Evolutionary conservation across 148 eudicot genomes (phyloP).

Genomic region (Hydrangea macrophylla): DNA sequence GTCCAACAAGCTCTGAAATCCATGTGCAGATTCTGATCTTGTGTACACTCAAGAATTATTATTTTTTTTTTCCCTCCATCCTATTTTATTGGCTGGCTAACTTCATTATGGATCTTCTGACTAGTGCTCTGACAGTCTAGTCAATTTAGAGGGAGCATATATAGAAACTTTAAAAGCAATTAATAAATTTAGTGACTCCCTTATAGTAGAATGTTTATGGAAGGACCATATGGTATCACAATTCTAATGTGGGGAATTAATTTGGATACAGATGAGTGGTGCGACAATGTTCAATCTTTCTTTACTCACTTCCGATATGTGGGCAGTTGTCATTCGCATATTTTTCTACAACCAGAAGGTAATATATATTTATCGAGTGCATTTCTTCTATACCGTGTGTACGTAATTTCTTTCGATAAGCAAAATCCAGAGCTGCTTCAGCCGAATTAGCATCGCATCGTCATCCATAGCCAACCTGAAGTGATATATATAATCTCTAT

Average conservation of each 20-base stretch:
- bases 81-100: neutral
- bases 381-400: neutral
- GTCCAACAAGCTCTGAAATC: neutral
- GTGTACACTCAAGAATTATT: neutral
- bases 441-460: neutral
- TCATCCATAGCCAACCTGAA: neutral
- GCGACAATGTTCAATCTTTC: conserved; percentile 86
- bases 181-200: neutral
- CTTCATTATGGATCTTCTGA: neutral
- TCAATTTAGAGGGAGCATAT: neutral
- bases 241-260: neutral
- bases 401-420: too few relatives aligned
- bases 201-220: neutral
- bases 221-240: neutral
- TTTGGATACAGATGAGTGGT: conserved; percentile 59
- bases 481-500: neutral
- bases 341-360: conserved; percentile 83
- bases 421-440: neutral
- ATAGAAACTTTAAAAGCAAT: too few relatives aligned
- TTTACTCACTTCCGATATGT: conserved; percentile 86
- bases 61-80: neutral
- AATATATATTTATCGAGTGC: conserved; percentile 4
- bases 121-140: neutral
- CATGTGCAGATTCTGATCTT: neutral
- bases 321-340: conserved; percentile 83